Base-by-base conservation (phyloP, 1,284 basidiomycete species). In the Cryptococcus amylolentus region DNA sequence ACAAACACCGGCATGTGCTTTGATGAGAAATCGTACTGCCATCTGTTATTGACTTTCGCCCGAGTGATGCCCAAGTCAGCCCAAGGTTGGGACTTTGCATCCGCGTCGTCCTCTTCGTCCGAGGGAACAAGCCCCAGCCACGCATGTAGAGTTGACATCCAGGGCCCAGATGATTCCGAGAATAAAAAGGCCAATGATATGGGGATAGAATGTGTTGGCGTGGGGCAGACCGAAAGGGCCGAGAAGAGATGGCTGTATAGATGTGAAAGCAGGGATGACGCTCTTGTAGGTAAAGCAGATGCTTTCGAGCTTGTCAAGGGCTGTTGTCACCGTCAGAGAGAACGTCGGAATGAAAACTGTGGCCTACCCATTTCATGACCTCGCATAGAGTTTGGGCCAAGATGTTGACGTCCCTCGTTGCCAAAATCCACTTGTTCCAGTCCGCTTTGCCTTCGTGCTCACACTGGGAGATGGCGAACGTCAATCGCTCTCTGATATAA, bases 1-100 rank as follows among this genome's bases (percentile, higher is more conserved):
- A 77, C 62, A 55, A 77, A 77, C 5, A 47, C 60, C 0, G 75
- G 75, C 70, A 74, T 74, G 16, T 60, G 55, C 20, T 61, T 61
- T 0, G 66, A 47, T 0, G 66, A 66, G 46, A 75, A 73, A 1
- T 61, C 54, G 44, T 68, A 74, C 13, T 69, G 66, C 67, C 68
- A 74, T 0, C 54, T 46, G 0, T 44, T 51, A 5, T 55, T 61
- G 7, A 49, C 42, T 0, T 49, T 47, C 4, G 47, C 59, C 9
- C 69, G 64, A 0, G 64, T 70, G 38, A 73, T 70, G n/a, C 75
- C 73, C 6, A 77, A 55, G 52, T 75, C 73, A 0, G 61, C 47
- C 73, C 73, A 77, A 6, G 71, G 72, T 55, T 77, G 73, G 0
- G 61, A 55, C 4, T 50, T 49, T 2, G 63, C 56, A 41, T 69